Conservation (phyloP, 371 early-diverging fungal genomes). For the Rhizopus arrhizus region DNA sequence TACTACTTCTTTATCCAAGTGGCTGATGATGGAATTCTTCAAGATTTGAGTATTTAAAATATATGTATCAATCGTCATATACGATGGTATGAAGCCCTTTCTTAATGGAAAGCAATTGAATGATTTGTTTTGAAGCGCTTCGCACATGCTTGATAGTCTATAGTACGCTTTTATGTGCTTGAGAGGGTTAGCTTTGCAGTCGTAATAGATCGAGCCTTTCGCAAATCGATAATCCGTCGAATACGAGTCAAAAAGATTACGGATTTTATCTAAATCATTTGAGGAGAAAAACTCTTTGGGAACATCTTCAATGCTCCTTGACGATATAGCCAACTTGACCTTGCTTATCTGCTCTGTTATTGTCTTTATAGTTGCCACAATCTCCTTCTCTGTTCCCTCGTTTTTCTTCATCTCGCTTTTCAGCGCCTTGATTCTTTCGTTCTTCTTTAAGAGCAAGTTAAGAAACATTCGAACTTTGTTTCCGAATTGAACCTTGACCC, state of each 20-base stretch:
- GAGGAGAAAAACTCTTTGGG: background rate
- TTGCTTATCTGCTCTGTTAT: too few species aligned
- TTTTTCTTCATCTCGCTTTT: too few species aligned
- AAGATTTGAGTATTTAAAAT: constrained; percentile 1
- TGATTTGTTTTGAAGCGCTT: constrained; percentile 1
- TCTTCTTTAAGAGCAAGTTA: too few species aligned
- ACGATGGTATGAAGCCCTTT: background rate
- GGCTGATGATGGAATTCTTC: background rate
- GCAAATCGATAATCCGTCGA: background rate
- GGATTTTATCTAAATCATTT: background rate
- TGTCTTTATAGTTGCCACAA: too few species aligned
- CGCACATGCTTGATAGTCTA: constrained; percentile 1
- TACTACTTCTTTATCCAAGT: constrained; percentile 2
- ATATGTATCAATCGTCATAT: background rate
- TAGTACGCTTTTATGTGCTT: constrained; percentile 2
- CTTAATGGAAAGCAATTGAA: background rate
- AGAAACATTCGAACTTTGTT: too few species aligned
- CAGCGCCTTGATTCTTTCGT: too few species aligned
- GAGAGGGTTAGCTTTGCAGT: background rate
- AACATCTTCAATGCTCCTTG: too few species aligned
- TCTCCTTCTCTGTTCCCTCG: too few species aligned
- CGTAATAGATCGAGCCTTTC: constrained; percentile 3
- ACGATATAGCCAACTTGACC: too few species aligned
- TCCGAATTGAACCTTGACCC: too few species aligned
- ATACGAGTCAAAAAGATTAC: background rate